Evolutionary conservation across 2,329 filamentous ascomycete species (phyloP).

Genomic region (Teratosphaeria destructans): DNA sequence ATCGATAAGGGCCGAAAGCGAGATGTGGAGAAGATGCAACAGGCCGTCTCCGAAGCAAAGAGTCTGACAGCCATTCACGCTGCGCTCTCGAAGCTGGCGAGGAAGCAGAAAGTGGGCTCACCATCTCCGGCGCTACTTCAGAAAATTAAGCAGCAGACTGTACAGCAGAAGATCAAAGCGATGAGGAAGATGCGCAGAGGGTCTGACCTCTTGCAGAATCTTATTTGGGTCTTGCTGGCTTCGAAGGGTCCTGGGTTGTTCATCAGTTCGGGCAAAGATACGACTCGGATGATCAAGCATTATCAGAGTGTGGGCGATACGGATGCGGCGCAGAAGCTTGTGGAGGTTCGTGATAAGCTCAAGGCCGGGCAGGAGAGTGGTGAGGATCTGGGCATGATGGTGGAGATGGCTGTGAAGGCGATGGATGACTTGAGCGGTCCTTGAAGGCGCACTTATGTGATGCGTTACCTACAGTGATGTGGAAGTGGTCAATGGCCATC

Average conservation of each 20-base stretch:
- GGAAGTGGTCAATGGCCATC: too few species aligned
- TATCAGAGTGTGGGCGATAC: constrained; percentile 15
- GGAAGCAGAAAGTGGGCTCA: constrained; percentile 17
- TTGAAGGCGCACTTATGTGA: too few species aligned
- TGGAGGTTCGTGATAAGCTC: constrained; percentile 19
- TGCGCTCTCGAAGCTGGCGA: constrained; percentile 14
- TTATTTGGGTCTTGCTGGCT: constrained; percentile 24
- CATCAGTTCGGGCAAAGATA: constrained; percentile 26
- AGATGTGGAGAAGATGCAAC: constrained; percentile 19
- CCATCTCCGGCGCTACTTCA: constrained; percentile 9
- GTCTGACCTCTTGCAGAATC: constrained; percentile 24
- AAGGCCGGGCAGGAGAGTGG: constrained; percentile 18
- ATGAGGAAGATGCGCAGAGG: constrained; percentile 18
- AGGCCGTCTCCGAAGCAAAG: constrained; percentile 12
- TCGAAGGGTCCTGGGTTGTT: constrained; percentile 17
- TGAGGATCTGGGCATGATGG: constrained; percentile 18
- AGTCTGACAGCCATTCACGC: constrained; percentile 15
- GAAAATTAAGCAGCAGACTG: constrained; percentile 10
- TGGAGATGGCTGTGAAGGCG: constrained; percentile 13
- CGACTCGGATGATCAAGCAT: constrained; percentile 25
- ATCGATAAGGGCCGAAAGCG: constrained; percentile 11
- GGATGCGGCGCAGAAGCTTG: constrained; percentile 15
- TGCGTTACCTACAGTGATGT: too few species aligned
- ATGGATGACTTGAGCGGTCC: not conserved
- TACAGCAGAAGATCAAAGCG: constrained; percentile 13